Conservation (phyloP, 495 filamentous ascomycete species). For the Lindgomyces ingoldianus region DNA sequence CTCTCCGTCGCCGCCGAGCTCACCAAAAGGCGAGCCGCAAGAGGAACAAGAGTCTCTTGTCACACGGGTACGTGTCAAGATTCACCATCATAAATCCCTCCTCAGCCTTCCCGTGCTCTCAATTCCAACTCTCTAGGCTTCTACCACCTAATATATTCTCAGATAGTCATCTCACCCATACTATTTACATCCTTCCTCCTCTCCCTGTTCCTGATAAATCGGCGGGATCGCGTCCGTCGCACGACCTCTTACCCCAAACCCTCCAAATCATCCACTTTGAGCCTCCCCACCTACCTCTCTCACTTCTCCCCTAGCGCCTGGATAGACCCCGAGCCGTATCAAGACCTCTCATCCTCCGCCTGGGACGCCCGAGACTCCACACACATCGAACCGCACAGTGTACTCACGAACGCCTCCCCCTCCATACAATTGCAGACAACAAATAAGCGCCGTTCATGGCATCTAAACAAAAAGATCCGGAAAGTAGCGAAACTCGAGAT, state of each 20-base stretch:
- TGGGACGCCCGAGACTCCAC: constrained; percentile 20
- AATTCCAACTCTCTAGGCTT: too few species aligned
- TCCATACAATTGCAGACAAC: not conserved
- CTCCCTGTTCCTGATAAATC: constrained; percentile 44
- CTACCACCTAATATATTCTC: not conserved
- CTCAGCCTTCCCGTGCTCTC: too few species aligned
- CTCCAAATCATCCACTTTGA: not conserved
- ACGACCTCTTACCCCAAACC: constrained; percentile 27
- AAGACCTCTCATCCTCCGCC: constrained; percentile 30
- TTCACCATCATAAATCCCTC: not conserved
- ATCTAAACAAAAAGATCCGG: constrained; percentile 43
- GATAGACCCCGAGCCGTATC: constrained; percentile 45
- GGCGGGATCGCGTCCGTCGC: constrained; percentile 40
- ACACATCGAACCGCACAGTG: constrained; percentile 9
- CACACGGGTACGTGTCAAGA: not conserved
- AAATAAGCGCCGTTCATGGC: constrained; percentile 35
- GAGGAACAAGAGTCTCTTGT: constrained; percentile 20
- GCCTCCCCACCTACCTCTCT: not conserved
- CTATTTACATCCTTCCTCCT: constrained; percentile 45
- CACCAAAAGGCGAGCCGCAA: not conserved
- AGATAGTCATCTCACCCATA: constrained; percentile 43
- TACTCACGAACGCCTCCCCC: not conserved
- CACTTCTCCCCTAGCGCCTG: constrained; percentile 28
- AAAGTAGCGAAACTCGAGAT: constrained; percentile 43
- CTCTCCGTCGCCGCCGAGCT: constrained; percentile 6